phyloP scores from a whole-genome alignment of 768 basidiomycete genomes.

The Phlebiopsis flavidoalba region DNA sequence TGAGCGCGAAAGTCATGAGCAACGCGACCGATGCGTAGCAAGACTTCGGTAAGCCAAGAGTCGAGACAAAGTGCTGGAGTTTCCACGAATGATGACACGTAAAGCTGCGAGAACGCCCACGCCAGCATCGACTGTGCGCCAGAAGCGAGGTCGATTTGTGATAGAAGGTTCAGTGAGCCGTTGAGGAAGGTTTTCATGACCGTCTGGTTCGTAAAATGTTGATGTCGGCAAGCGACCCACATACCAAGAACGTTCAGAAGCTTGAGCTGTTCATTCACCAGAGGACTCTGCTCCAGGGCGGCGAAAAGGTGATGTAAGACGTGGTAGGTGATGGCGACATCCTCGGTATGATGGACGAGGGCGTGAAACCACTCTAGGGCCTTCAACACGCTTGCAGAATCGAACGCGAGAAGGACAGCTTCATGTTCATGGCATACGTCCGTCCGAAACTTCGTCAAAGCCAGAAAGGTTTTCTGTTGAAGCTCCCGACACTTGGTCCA shows the following conservation, averaged over 20 bases:
- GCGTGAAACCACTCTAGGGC: conserved; percentile 58
- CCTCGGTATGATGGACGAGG: conserved; percentile 36
- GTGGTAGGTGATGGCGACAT: conserved; percentile 68
- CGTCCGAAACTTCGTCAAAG: conserved; percentile 48
- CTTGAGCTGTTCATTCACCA: conserved; percentile 83
- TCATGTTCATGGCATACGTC: conserved; percentile 48
- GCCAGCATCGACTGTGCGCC: conserved; percentile 73
- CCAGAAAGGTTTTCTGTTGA: conserved; percentile 42
- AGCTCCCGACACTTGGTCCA: conserved; percentile 34
- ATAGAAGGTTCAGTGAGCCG: conserved; percentile 59
- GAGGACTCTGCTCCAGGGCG: conserved; percentile 55
- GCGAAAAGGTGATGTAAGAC: conserved; percentile 70
- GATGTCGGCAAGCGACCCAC: conserved; percentile 59
- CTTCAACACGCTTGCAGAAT: conserved; percentile 35
- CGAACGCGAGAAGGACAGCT: conserved; percentile 62
- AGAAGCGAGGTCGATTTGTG: conserved; percentile 60
- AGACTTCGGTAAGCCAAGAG: conserved; percentile 53
- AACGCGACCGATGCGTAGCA: conserved; percentile 63
- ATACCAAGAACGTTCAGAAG: conserved; percentile 68
- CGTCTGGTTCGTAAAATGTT: conserved; percentile 50
- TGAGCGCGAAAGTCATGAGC: conserved; percentile 48
- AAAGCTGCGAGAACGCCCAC: conserved; percentile 53
- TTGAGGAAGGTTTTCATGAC: conserved; percentile 67
- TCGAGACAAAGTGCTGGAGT: conserved; percentile 31
- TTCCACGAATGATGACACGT: conserved; percentile 34